Evolutionary conservation across 805 yeast species (phyloP), one percentile per base, ranked within the genome.

Genomic region (Candida vartiovaarae): DNA sequence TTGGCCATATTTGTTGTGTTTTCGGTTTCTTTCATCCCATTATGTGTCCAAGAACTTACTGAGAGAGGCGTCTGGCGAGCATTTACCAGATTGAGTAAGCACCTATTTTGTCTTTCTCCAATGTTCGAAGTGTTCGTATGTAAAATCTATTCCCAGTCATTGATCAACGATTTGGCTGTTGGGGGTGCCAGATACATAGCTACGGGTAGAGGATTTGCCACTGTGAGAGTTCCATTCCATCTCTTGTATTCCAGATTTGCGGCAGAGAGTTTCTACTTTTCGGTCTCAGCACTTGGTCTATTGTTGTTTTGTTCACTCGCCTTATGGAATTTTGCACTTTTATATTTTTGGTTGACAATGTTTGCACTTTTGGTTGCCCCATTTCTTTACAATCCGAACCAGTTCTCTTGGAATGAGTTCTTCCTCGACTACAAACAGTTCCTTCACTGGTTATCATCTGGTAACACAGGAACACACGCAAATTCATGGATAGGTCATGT

Each of bases 131-230:
- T 84, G 5, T 85, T 85, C 65, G 85, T 81, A 24, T 84, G 89
- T 55, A 81, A 82, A 53, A 77, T 84, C 7, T 85, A 85, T 59
- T 81, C 91, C 3, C 77, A 80, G 39, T 77, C 91, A 0, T 68
- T 85, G 59, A 66, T 74, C 36, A 79, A 76, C 49, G 89, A 84
- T 62, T 63, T 85, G 51, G 66, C 84, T 9, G 70, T 82, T 47
- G 93, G 95, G 41, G 93, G 91, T 50, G 95, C 95, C 3, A 71
- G 79, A 55, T 85, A 85, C 64, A 82, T 84, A 55, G 81, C 90
- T 2, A 85, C 93, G 1, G 93, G 93, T 11, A 72, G 95, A 63
- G 89, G 89, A 8, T 80, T 85, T 60, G 88, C 95, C 2, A 85
- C 90, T 4, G 70, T 79, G 1, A 71, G 95, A 58, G 71, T 76